Evolutionary conservation across 2,329 filamentous ascomycete genomes (phyloP).

Genomic region (Zalaria sp.): DNA sequence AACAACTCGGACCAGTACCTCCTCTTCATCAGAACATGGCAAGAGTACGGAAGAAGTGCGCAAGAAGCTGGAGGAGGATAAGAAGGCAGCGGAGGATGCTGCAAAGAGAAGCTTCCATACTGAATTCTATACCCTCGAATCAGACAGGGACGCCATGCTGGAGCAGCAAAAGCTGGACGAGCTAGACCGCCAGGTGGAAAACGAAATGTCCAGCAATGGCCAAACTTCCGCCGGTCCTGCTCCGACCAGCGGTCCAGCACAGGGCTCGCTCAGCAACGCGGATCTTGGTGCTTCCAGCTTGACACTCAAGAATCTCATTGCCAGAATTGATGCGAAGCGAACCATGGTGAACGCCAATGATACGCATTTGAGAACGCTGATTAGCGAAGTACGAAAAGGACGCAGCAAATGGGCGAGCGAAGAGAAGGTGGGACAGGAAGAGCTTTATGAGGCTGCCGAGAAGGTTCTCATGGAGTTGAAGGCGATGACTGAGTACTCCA

Average conservation of each 20-base stretch:
- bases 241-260: conserved; percentile 45
- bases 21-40: conserved; percentile 38
- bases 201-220: conserved; percentile 69
- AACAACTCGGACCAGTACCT: conserved; percentile 44
- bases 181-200: conserved; percentile 88
- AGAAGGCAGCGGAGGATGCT: conserved; percentile 77
- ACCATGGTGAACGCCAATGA: conserved; percentile 84
- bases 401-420: conserved; percentile 98
- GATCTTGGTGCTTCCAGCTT: conserved; percentile 93
- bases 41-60: conserved; percentile 77
- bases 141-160: conserved; percentile 89
- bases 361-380: conserved; percentile 76
- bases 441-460: conserved; percentile 90
- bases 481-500: conserved; percentile 91
- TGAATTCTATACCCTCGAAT: conserved; percentile 88
- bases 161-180: conserved; percentile 96
- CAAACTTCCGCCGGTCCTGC: conserved; percentile 33
- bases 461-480: conserved; percentile 96
- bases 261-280: conserved; percentile 81
- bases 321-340: conserved; percentile 85
- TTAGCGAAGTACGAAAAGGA: conserved; percentile 96
- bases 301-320: conserved; percentile 92
- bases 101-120: conserved; percentile 86
- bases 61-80: conserved; percentile 84
- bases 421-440: conserved; percentile 93